Evolutionary conservation across 2,329 filamentous ascomycete species (phyloP).

Genomic region (Arthrobotrys sphaeroides): DNA sequence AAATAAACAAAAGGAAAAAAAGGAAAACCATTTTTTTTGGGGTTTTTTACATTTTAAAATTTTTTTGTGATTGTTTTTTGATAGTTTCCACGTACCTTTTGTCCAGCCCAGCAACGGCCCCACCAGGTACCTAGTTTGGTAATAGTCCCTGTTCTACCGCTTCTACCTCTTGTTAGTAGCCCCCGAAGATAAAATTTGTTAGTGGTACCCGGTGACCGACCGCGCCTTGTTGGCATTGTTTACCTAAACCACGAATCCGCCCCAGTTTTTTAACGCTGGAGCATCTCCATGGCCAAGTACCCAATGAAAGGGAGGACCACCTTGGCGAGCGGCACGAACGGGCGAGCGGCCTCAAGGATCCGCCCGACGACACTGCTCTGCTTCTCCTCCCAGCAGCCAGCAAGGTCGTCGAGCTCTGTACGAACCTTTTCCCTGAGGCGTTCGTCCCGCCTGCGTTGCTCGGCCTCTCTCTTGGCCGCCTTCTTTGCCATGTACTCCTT

Average conservation of each 20-base stretch:
- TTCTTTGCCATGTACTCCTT: background rate
- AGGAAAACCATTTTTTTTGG: constrained; percentile 30
- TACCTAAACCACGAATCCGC: background rate
- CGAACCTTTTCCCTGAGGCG: background rate
- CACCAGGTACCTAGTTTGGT: background rate
- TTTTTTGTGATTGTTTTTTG: constrained; percentile 47
- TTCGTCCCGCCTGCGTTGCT: background rate
- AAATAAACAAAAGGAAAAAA: constrained; percentile 1
- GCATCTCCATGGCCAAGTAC: constrained; percentile 39
- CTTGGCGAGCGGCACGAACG: background rate
- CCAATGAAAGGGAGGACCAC: constrained; percentile 15
- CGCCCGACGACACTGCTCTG: constrained; percentile 3
- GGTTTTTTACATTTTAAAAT: constrained; percentile 34
- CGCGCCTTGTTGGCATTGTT: background rate
- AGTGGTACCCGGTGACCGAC: background rate
- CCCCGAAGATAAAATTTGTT: background rate
- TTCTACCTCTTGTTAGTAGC: background rate
- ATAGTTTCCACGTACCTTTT: constrained; percentile 50
- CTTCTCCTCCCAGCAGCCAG: background rate
- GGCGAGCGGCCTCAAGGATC: background rate
- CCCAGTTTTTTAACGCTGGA: constrained; percentile 14
- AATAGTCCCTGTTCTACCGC: background rate
- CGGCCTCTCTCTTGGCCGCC: background rate
- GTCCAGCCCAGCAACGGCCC: background rate
- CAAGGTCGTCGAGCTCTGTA: background rate